Evolutionary conservation across 1,284 basidiomycete species (phyloP).

Genomic region (Cutaneotrichosporon sp.): DNA sequence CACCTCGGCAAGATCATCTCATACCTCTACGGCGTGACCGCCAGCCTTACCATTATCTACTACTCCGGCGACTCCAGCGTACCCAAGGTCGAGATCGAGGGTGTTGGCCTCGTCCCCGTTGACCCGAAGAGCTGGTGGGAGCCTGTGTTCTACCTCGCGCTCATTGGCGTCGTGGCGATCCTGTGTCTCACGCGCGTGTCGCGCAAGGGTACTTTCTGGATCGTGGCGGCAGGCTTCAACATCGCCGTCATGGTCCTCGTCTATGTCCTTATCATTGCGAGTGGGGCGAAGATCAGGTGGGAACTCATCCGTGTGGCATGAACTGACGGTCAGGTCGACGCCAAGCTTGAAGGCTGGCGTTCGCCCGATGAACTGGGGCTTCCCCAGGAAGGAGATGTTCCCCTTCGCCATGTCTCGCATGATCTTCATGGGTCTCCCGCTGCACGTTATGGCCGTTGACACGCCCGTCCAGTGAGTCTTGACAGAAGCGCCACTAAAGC

Average conservation of each 20-base stretch:
- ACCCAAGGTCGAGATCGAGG: neutral
- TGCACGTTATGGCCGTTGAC: neutral
- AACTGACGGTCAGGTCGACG: too few relatives aligned
- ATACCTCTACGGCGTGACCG: too few relatives aligned
- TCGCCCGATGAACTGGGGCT: neutral
- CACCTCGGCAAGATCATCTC: conserved; percentile 7
- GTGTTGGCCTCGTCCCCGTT: neutral
- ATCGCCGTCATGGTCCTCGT: neutral
- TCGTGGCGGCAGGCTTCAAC: neutral
- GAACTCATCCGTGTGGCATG: neutral
- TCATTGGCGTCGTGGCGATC: neutral
- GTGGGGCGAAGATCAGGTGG: neutral
- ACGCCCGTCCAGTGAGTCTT: neutral
- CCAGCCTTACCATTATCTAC: neutral
- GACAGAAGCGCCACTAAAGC: neutral
- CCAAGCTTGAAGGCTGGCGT: too few relatives aligned
- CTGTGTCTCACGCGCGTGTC: neutral
- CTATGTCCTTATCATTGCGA: neutral
- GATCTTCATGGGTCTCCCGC: conserved; percentile 1
- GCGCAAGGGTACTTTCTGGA: neutral
- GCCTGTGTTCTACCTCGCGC: neutral
- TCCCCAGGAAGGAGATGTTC: neutral
- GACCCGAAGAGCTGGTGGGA: neutral
- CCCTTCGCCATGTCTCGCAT: neutral
- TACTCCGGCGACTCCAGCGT: neutral